These are phyloP conservation scores for Lachancea sp. DNA, from an alignment of 805 yeast genomes.

Conservation along the genomic window DNA sequence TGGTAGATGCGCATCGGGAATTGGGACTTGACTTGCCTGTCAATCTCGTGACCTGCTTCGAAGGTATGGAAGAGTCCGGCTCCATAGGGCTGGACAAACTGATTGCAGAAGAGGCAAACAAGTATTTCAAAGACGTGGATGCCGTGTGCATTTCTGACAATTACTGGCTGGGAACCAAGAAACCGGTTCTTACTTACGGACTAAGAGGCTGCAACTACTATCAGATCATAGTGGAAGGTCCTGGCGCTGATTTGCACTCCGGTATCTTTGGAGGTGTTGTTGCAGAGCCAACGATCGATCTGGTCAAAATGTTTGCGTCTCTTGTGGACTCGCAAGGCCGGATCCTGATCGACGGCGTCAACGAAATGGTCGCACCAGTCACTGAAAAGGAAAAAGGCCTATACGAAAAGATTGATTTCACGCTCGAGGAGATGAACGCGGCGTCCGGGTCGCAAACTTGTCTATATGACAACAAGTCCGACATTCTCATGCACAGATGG, in stretches of 20 bases:
- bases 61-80: conserved; percentile 99
- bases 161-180: conserved; percentile 96
- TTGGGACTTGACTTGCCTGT: conserved; percentile 87
- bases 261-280: conserved; percentile 97
- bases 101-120: conserved; percentile 68
- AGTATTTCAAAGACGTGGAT: conserved; percentile 81
- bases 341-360: conserved; percentile 80
- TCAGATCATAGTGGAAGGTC: conserved; percentile 76
- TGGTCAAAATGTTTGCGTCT: conserved; percentile 66
- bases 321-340: conserved; percentile 79
- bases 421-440: conserved; percentile 73
- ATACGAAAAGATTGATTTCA: conserved; percentile 82
- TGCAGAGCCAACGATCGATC: conserved; percentile 96
- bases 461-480: conserved; percentile 68
- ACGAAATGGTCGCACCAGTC: conserved; percentile 92
- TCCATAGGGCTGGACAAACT: conserved; percentile 84
- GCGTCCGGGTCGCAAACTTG: conserved; percentile 88
- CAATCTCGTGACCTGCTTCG: conserved; percentile 86
- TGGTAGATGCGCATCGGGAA: conserved; percentile 81
- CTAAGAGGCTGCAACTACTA: conserved; percentile 95
- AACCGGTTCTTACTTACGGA: conserved; percentile 96
- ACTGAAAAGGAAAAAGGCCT: conserved; percentile 71
- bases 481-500: conserved; percentile 96
- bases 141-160: conserved; percentile 95
- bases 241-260: conserved; percentile 94